These are phyloP conservation scores for Blastocystis sp. DNA, from an alignment of 352 stramenopile genomes.

Conservation along the genomic window DNA sequence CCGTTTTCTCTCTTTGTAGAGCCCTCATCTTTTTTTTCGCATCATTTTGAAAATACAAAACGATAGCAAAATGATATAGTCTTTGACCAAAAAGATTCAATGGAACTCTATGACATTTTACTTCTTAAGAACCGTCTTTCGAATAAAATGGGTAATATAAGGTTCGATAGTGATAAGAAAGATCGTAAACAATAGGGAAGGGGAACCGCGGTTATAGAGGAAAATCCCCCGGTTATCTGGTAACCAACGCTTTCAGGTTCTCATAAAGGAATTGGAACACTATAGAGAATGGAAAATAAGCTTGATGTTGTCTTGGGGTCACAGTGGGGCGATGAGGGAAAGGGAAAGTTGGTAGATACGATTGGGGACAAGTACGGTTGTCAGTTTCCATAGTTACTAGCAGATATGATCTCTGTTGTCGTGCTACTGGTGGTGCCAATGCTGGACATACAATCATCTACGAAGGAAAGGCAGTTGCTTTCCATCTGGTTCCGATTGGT, in stretches of 20 bases:
- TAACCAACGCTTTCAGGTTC: not conserved
- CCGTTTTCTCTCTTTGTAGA: not conserved
- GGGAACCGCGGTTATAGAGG: no score
- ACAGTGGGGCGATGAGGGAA: conserved; percentile 98
- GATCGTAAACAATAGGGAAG: no score
- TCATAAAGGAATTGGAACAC: not conserved
- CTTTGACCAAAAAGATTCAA: not conserved
- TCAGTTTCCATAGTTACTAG: not conserved
- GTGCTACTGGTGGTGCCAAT: conserved; percentile 85
- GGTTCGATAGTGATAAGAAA: no score
- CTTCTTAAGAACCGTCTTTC: no score
- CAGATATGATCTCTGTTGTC: conserved; percentile 69
- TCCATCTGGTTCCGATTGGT: conserved; percentile 95
- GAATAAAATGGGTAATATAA: no score
- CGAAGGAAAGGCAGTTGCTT: conserved; percentile 96
- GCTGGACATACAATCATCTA: conserved; percentile 98
- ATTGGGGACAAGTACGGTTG: conserved; percentile 74
- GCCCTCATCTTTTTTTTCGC: not conserved
- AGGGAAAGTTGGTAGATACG: conserved; percentile 94
- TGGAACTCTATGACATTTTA: no score
- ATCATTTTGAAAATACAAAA: not conserved
- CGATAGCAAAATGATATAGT: not conserved
- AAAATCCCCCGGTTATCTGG: not conserved
- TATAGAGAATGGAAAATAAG: not conserved
- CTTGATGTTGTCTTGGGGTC: conserved; percentile 86